Conservation (phyloP, 768 basidiomycete species). For the Boletus eberwhitei region DNA sequence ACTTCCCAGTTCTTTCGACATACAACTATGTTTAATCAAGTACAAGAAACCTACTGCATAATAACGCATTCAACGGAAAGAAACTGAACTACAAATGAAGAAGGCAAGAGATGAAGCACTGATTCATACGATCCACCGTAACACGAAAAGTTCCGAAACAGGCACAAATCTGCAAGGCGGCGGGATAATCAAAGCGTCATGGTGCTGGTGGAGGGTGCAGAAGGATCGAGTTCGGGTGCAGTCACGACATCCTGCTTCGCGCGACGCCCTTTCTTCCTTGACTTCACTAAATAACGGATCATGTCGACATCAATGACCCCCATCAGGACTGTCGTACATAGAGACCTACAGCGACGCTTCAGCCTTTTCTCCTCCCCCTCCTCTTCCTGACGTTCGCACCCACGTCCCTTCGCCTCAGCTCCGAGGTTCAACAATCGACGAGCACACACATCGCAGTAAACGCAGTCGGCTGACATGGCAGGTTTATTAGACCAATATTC, state of each 20-base stretch:
- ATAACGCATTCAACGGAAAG: not conserved
- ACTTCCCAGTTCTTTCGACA: too few relatives aligned
- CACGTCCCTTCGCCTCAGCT: not conserved
- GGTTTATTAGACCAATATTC: constrained; percentile 9
- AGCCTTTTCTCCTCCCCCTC: not conserved
- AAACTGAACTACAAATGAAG: not conserved
- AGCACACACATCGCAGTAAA: not conserved
- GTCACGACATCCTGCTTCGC: not conserved
- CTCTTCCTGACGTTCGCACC: not conserved
- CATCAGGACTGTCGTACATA: not conserved
- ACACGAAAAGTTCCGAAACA: not conserved
- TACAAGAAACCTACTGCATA: not conserved
- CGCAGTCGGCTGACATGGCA: not conserved
- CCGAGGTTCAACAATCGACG: not conserved
- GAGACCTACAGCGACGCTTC: constrained; percentile 9
- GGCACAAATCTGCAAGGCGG: not conserved
- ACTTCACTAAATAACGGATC: constrained; percentile 2
- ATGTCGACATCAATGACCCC: not conserved
- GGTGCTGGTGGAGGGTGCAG: constrained; percentile 11
- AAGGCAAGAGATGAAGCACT: not conserved
- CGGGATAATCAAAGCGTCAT: constrained; percentile 1
- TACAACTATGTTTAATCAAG: not conserved
- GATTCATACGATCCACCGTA: not conserved
- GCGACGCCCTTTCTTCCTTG: constrained; percentile 4
- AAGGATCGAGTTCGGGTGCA: constrained; percentile 3